Evolutionary conservation across 805 yeast genomes (phyloP), one percentile per base, ranked within the genome.

Genomic region (Saturnispora bothae): DNA sequence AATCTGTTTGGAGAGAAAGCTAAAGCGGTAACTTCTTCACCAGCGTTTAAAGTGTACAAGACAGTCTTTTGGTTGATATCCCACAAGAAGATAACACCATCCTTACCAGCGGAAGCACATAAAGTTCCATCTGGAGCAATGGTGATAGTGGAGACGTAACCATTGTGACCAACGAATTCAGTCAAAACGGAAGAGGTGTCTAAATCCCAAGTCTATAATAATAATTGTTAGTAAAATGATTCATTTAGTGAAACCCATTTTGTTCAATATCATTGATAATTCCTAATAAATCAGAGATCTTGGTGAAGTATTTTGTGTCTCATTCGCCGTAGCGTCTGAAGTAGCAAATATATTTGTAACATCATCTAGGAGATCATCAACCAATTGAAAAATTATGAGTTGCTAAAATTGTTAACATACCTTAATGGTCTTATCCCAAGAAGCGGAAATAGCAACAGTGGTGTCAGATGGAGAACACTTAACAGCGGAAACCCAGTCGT

Each of bases 1-100:
- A 84, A 92, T 82, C 98, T 88, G 94, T 84, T 84, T 73, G 99
- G 98, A 68, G 97, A 89, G 95, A 92, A 92, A 59, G 96, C 95
- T 65, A 92, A 78, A 66, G 96, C 94, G 70, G 84, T 84, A 58
- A 92, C 86, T 77, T 89, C 97, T 64, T 89, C 92, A 68, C 92
- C 85, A 59, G 95, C 89, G 60, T 76, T 72, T 68, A 92, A 78
- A 61, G 95, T 79, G 94, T 86, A 89, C 63, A 88, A 75, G 62
- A 88, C 78, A 62, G 70, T 67, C 74, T 82, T 77, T 59, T 76
- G 68, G 76, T 78, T 74, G 71, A 89, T 76, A 75, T 88, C 94
- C 99, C 99, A 92, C 66, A 92, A 79, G 85, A 84, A 80, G 74
- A 92, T 83, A 60, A 80, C 78, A 73, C 98, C 98, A 66, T 92